phyloP scores from a whole-genome alignment of 2,329 filamentous ascomycete genomes.

The Aspergillus alliaceus region DNA sequence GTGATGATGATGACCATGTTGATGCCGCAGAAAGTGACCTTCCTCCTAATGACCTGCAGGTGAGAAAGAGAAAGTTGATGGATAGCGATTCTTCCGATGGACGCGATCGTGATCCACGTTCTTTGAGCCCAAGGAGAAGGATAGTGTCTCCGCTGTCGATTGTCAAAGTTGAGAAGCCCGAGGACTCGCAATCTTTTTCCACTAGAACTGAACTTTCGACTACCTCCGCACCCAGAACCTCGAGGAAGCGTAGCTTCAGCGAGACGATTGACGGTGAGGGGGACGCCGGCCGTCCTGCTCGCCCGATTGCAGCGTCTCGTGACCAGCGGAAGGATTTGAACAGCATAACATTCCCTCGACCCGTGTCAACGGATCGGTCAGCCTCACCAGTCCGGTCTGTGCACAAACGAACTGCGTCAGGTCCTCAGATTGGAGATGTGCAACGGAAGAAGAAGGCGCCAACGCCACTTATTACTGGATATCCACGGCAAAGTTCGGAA shows the following conservation, averaged over 20 bases:
- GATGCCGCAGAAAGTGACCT: slow-evolving; percentile 21
- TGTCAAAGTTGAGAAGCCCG: slow-evolving; percentile 39
- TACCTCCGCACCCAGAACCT: slow-evolving; percentile 16
- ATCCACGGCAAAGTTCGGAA: slow-evolving; percentile 45
- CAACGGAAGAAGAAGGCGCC: slow-evolving; percentile 39
- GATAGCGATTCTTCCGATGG: slow-evolving; percentile 27
- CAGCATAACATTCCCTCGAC: slow-evolving; percentile 27
- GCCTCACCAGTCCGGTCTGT: slow-evolving; percentile 35
- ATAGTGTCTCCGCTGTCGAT: slow-evolving; percentile 31
- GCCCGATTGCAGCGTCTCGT: slow-evolving; percentile 19
- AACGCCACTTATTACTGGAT: slow-evolving; percentile 42
- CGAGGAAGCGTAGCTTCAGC: slow-evolving; percentile 40
- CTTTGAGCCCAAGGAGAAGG: slow-evolving; percentile 27
- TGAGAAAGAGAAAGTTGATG: slow-evolving; percentile 32
- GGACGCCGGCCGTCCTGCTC: slow-evolving; percentile 24
- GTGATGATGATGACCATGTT: slow-evolving; percentile 25
- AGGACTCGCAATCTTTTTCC: slow-evolving; percentile 29
- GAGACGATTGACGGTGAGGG: slow-evolving; percentile 34
- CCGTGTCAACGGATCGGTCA: slow-evolving; percentile 34
- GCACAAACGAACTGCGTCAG: slow-evolving; percentile 39
- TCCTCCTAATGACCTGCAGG: slow-evolving; percentile 22
- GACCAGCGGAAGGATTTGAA: slow-evolving; percentile 29
- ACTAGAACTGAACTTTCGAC: slow-evolving; percentile 21
- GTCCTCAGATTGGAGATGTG: slow-evolving; percentile 27
- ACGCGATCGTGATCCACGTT: slow-evolving; percentile 22